Evolutionary conservation across 2,329 filamentous ascomycete species (phyloP).

Genomic region (Ophiostoma novo-ulmi): DNA sequence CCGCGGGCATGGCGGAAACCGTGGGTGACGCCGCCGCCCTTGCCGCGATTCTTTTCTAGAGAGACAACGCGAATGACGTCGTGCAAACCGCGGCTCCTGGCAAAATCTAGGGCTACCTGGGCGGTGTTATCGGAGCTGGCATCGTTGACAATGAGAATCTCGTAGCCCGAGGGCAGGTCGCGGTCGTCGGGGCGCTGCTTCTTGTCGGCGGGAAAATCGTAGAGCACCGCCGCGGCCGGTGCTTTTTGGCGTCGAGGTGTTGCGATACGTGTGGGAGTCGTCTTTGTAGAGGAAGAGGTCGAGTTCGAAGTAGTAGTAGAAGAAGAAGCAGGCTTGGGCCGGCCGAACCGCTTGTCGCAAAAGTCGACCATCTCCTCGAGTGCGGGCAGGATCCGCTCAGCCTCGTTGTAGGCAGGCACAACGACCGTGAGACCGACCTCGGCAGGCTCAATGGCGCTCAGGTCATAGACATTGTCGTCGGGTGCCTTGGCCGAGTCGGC

Average conservation of each 20-base stretch:
- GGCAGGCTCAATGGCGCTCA: conserved; percentile 63
- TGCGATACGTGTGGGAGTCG: conserved; percentile 17
- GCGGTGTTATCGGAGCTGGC: conserved; percentile 80
- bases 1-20: conserved; percentile 89
- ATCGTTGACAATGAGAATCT: conserved; percentile 88
- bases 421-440: conserved; percentile 87
- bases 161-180: conserved; percentile 60
- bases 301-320: background rate
- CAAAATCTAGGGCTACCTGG: conserved; percentile 72
- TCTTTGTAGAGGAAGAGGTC: background rate
- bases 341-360: conserved; percentile 71
- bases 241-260: conserved; percentile 18
- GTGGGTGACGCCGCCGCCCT: conserved; percentile 91
- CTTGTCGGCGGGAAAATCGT: conserved; percentile 35
- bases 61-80: conserved; percentile 76
- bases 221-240: conserved; percentile 27
- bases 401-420: conserved; percentile 93
- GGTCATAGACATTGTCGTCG: conserved; percentile 42
- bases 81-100: conserved; percentile 65
- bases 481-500: conserved; percentile 33
- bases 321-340: conserved; percentile 29
- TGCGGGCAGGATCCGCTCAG: conserved; percentile 74
- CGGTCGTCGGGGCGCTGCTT: conserved; percentile 31
- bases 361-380: conserved; percentile 87
- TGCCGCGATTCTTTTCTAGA: conserved; percentile 78